A percentile compares a stretch with the other conserved stretches of the same genome.
Conservation (phyloP, 768 basidiomycete species). For the Chalciporus piperatus region DNA sequence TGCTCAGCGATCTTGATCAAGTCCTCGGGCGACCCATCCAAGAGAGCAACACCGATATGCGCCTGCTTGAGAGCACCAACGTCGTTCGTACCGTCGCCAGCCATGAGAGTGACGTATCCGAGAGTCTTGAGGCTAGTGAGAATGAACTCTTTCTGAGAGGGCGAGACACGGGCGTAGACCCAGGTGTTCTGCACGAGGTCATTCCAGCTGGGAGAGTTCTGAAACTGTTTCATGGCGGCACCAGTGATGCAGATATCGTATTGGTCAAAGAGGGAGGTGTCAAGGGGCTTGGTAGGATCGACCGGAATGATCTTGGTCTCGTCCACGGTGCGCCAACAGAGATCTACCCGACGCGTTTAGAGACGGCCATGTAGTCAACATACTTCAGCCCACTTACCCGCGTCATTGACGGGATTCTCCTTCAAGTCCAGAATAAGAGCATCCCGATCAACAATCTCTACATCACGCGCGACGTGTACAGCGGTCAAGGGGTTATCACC, state of each 20-base stretch:
- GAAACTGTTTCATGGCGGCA: slow-evolving; percentile 86
- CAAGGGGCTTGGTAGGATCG: slow-evolving; percentile 74
- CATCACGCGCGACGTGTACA: slow-evolving; percentile 91
- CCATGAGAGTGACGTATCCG: slow-evolving; percentile 95
- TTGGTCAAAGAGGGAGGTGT: slow-evolving; percentile 69
- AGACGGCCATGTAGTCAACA: background rate
- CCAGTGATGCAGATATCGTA: slow-evolving; percentile 99
- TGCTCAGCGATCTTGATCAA: slow-evolving; percentile 92
- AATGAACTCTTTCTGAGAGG: slow-evolving; percentile 93
- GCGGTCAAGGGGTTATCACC: slow-evolving; percentile 98
- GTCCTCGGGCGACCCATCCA: slow-evolving; percentile 91
- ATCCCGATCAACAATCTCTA: slow-evolving; percentile 96
- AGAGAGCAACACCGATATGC: slow-evolving; percentile 90
- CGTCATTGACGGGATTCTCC: slow-evolving; percentile 71
- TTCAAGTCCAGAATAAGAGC: slow-evolving; percentile 88
- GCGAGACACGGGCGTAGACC: slow-evolving; percentile 98
- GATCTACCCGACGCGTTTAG: slow-evolving; percentile 44
- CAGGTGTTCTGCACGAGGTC: slow-evolving; percentile 90
- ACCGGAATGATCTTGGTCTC: slow-evolving; percentile 87
- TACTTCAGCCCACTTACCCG: slow-evolving; percentile 47
- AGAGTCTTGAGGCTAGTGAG: slow-evolving; percentile 85
- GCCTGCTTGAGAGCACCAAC: slow-evolving; percentile 98
- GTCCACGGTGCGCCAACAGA: slow-evolving; percentile 93
- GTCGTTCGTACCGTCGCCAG: slow-evolving; percentile 98
- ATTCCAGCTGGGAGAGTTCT: slow-evolving; percentile 65